Base-by-base conservation (phyloP, 2,329 filamentous ascomycete genomes). In the Neonectria ditissima region DNA sequence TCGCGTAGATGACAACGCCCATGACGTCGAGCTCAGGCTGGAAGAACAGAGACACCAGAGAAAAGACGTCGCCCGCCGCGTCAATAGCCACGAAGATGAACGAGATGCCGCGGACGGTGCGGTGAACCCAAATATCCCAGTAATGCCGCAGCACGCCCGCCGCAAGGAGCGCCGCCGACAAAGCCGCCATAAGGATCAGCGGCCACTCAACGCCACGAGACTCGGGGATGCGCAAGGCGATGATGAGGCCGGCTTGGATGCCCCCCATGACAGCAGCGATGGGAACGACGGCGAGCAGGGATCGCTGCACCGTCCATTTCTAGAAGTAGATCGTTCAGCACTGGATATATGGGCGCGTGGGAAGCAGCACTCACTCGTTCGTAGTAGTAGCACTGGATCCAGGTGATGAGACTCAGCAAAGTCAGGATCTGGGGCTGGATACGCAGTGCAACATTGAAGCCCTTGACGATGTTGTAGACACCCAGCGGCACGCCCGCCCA, bases 41-140 rank as follows among this genome's bases (percentile, higher is more conserved):
- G 66, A 90, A 91, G 44, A 90, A 78, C 16, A 92, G 80, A 0
- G 89, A 90, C 3, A 89, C 74, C 0, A 92, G 78, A 0, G 89
- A 92, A 57, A 89, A 89, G 4, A 92, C 74, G 74, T 92, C 90
- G 0, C 90, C 90, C 0, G 87, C 81, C 0, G 89, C 90, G 76
- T 92, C 90, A 45, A 92, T 90, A 1, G 81, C 87, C 0, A 91
- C 89, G 67, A 93, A 93, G 2, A 91, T 79, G 75, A 92, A 92
- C 1, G 89, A 91, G 41, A 92, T 92, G 8, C 90, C 90, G 14
- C 89, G 82, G 2, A 92, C 90, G 0, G 89, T 91, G 7, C 87
- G 83, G 67, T 91, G 85, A 2, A 82, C 73, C 70, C 87, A 91
- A 22, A 93, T 92, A 65, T 92, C 90, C 80, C 85, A 87, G 70